Evolutionary conservation across 805 yeast genomes (phyloP), one percentile per base, ranked within the genome.

Genomic region (Isabelozyma heimii): DNA sequence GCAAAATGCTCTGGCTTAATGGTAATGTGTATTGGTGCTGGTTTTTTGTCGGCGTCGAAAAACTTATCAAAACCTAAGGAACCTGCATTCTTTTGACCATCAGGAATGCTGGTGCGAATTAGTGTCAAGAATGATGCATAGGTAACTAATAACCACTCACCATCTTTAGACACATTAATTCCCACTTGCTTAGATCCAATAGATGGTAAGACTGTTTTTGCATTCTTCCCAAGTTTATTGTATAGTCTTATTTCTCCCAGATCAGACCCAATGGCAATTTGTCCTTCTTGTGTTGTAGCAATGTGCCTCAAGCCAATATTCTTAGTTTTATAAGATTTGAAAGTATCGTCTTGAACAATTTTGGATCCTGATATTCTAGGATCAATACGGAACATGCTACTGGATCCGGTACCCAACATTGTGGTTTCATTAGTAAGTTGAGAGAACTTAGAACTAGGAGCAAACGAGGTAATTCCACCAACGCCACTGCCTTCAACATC

Each of bases 61-160:
- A 85, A 73, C 58, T 79, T 80, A 39, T 75, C 64, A 69, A 85
- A 90, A 1, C 94, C 96, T 14, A 80, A 63, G 37, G 63, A 63
- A 15, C 88, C 88, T 3, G 72, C 74, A 58, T 85, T 74, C 58
- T 77, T 77, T 55, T 61, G 67, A 43, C 89, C 91, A 3, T 75
- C 77, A 49, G 81, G 82, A 49, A 86, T 82, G 38, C 75, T 70
- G 12, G 84, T 72, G 65, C 90, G 94, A 51, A 89, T 74, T 42
- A 91, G 74, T 47, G 91, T 70, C 52, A 91, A 67, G 60, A 87
- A 88, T 1, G 82, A 80, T 57, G 77, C 75, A 70, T 92, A 88
- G 0, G 97, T 91, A 1, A 91, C 94, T 50, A 91, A 70, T 40
- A 90, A 60, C 86, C 90, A 91, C 56, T 81, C 75, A 51, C 97